These are phyloP conservation scores for Leccinum longicurvipes DNA, from an alignment of 768 basidiomycete species.

Conservation along the genomic window DNA sequence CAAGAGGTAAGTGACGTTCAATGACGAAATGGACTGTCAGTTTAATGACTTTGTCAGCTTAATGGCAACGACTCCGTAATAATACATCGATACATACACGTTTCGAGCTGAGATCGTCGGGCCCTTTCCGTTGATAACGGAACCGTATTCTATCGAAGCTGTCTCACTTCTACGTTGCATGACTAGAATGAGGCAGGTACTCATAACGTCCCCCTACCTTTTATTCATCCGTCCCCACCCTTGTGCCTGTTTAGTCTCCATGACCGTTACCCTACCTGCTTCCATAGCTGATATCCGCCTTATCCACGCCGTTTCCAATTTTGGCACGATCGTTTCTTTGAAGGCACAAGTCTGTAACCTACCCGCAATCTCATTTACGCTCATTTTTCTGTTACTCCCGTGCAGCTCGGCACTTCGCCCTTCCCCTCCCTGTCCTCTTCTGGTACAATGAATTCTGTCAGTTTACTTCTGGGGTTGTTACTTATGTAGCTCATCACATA, in stretches of 20 bases:
- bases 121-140: slow-evolving; percentile 10
- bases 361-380: slow-evolving; percentile 30
- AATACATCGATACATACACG: neutral
- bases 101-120: slow-evolving; percentile 3
- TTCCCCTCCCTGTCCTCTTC: slow-evolving; percentile 12
- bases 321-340: slow-evolving; percentile 25
- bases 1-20: slow-evolving; percentile 64
- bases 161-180: slow-evolving; percentile 20
- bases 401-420: slow-evolving; percentile 9
- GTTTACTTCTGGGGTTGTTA: slow-evolving; percentile 27
- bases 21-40: neutral
- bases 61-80: slow-evolving; percentile 34
- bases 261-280: slow-evolving; percentile 29
- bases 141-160: slow-evolving; percentile 18
- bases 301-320: slow-evolving; percentile 15
- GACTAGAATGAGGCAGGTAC: slow-evolving; percentile 29
- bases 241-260: slow-evolving; percentile 19
- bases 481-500: slow-evolving; percentile 32
- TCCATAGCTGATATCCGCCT: slow-evolving; percentile 30
- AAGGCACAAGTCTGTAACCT: slow-evolving; percentile 34
- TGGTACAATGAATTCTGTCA: slow-evolving; percentile 20
- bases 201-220: slow-evolving; percentile 22
- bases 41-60: slow-evolving; percentile 20
- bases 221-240: slow-evolving; percentile 15
- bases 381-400: slow-evolving; percentile 25